A percentile compares a stretch with the other conserved stretches of the same genome.
phyloP scores from a whole-genome alignment of 2,329 filamentous ascomycete species.

The Aureobasidium leucospermi region DNA sequence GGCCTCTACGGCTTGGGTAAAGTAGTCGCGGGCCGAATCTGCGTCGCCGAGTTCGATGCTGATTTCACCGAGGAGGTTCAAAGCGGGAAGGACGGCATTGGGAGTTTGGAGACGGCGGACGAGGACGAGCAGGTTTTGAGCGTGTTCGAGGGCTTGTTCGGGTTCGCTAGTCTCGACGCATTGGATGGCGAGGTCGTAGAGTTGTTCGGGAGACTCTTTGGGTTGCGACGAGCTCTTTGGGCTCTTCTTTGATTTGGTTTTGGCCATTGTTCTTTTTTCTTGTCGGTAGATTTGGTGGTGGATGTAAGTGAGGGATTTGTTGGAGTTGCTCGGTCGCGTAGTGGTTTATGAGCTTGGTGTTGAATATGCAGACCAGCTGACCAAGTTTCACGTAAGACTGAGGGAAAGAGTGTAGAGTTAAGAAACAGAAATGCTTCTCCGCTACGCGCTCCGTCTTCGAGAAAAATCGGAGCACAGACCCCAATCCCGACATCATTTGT shows the following conservation, averaged over 20 bases:
- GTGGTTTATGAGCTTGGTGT: background rate
- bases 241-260: slow-evolving; percentile 44
- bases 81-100: slow-evolving; percentile 46
- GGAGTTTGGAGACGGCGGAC: slow-evolving; percentile 35
- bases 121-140: slow-evolving; percentile 45
- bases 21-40: slow-evolving; percentile 64
- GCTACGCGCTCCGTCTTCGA: background rate
- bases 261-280: slow-evolving; percentile 36
- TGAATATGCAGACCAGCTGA: background rate
- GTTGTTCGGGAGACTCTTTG: slow-evolving; percentile 46
- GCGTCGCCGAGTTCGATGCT: slow-evolving; percentile 75
- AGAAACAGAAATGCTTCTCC: background rate
- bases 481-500: slow-evolving; percentile 1
- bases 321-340: background rate
- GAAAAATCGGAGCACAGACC: slow-evolving; percentile 4
- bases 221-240: slow-evolving; percentile 20
- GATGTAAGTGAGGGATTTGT: background rate
- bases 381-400: background rate
- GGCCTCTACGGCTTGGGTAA: slow-evolving; percentile 63
- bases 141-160: slow-evolving; percentile 49
- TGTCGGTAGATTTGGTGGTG: background rate
- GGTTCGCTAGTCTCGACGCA: slow-evolving; percentile 53
- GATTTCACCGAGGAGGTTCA: slow-evolving; percentile 75
- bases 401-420: background rate
- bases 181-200: slow-evolving; percentile 50